A percentile compares a stretch with the other conserved stretches of the same genome.
These are phyloP conservation scores for Annulohypoxylon truncatum DNA, from an alignment of 2,329 filamentous ascomycete genomes.

Conservation along the genomic window DNA sequence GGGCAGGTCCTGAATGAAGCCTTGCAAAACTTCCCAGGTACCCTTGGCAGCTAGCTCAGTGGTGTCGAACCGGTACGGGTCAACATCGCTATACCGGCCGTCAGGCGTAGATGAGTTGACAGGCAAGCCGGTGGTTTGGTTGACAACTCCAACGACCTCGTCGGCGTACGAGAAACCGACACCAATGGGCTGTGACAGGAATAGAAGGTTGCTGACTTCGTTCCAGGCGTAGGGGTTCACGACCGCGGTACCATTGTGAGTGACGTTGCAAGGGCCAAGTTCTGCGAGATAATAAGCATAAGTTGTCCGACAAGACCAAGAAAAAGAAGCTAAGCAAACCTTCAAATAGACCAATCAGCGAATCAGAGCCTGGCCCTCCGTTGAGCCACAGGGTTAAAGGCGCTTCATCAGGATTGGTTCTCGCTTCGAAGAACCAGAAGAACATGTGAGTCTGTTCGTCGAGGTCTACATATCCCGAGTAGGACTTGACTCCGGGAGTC, in stretches of 20 bases:
- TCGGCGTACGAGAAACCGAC: conserved; percentile 49
- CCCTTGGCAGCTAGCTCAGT: conserved; percentile 47
- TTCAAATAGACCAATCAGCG: conserved; percentile 65
- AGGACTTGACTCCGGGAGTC: conserved; percentile 62
- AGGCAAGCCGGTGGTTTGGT: conserved; percentile 44
- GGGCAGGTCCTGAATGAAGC: conserved; percentile 45
- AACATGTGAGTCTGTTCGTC: conserved; percentile 53
- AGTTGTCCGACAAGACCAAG: background rate
- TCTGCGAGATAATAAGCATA: conserved; percentile 35
- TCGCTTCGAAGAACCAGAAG: conserved; percentile 61
- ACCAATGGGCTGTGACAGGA: conserved; percentile 47
- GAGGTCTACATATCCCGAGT: conserved; percentile 52
- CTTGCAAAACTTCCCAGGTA: conserved; percentile 49
- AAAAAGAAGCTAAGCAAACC: conserved; percentile 32
- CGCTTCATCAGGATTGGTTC: conserved; percentile 57
- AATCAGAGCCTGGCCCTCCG: conserved; percentile 67
- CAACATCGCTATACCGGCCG: conserved; percentile 47
- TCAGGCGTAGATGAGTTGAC: conserved; percentile 44
- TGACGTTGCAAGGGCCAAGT: conserved; percentile 47
- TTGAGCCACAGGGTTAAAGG: conserved; percentile 58
- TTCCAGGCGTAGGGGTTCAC: conserved; percentile 42
- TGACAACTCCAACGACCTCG: conserved; percentile 44
- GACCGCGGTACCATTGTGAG: conserved; percentile 43
- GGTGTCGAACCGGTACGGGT: conserved; percentile 45
- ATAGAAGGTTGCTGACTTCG: conserved; percentile 47